A percentile compares a stretch with the other conserved stretches of the same genome.
Conservation (phyloP, 148 eudicot genomes). For the Linanthus parryae region DNA sequence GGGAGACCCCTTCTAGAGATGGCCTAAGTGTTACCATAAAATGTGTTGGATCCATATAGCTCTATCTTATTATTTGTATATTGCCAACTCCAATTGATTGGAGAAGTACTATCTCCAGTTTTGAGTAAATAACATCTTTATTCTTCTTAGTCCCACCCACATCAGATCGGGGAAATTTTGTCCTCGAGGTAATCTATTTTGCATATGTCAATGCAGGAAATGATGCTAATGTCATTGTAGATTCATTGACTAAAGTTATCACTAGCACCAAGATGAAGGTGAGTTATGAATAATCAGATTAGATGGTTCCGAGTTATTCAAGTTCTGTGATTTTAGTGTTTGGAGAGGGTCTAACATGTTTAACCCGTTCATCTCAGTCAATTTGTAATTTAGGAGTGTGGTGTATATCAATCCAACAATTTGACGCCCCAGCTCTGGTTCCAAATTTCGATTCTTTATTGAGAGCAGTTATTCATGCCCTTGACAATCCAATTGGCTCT, state of each 20-base stretch:
- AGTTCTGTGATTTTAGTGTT: not conserved
- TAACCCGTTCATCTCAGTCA: constrained; percentile 30
- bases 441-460: constrained; percentile 48
- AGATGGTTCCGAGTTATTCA: not conserved
- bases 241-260: constrained; percentile 44
- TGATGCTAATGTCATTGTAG: constrained; percentile 40
- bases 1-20: too few species aligned
- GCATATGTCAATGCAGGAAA: constrained; percentile 34
- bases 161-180: too few species aligned
- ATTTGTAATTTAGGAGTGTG: constrained; percentile 87
- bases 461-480: constrained; percentile 61
- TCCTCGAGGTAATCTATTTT: not conserved
- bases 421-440: constrained; percentile 35
- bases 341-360: constrained; percentile 11
- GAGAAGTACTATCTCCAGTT: too few species aligned
- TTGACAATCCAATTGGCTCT: constrained; percentile 86
- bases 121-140: too few species aligned
- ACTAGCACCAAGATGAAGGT: constrained; percentile 64
- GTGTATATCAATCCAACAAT: constrained; percentile 88
- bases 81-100: too few species aligned
- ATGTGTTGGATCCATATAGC: too few species aligned
- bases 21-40: too few species aligned
- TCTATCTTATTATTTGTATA: too few species aligned
- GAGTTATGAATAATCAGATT: not conserved
- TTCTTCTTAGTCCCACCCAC: too few species aligned